Evolutionary conservation across 73 alveolate species (phyloP).

Genomic region (Tetrahymena elliotti): DNA sequence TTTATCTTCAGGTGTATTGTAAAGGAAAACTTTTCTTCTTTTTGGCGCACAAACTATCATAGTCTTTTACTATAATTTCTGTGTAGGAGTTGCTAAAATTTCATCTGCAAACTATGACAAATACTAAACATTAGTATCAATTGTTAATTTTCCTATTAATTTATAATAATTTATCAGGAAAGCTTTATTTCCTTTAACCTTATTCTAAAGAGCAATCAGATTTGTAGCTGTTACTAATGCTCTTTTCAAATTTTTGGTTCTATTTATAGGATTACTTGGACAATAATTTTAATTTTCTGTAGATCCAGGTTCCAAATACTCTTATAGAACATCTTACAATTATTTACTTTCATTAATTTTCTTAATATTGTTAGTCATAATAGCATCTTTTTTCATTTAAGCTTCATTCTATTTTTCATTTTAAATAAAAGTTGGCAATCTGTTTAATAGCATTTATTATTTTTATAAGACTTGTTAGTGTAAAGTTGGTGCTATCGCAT

Average conservation of each 20-base stretch:
- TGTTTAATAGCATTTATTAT: neutral
- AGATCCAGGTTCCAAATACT: neutral
- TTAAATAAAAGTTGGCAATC: neutral
- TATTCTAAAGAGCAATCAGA: neutral
- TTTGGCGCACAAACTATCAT: neutral
- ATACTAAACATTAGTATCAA: neutral
- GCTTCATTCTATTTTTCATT: neutral
- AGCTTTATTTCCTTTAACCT: neutral
- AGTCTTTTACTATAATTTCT: neutral
- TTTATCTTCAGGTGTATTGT: neutral
- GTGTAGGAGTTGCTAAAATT: neutral
- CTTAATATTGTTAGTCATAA: neutral
- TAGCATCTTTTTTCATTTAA: neutral
- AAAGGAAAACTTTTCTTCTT: neutral
- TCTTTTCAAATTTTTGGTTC: neutral
- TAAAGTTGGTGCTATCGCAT: neutral
- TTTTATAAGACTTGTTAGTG: neutral
- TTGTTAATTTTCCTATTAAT: neutral
- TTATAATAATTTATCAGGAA: neutral
- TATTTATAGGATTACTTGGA: neutral
- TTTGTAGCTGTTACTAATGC: neutral
- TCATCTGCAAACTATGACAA: neutral
- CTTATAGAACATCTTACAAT: neutral
- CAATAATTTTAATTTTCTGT: neutral
- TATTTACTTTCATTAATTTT: neutral